A percentile compares a stretch with the other conserved stretches of the same genome.
phyloP scores from a whole-genome alignment of 352 stramenopile genomes.

The Peronospora farinosa region DNA sequence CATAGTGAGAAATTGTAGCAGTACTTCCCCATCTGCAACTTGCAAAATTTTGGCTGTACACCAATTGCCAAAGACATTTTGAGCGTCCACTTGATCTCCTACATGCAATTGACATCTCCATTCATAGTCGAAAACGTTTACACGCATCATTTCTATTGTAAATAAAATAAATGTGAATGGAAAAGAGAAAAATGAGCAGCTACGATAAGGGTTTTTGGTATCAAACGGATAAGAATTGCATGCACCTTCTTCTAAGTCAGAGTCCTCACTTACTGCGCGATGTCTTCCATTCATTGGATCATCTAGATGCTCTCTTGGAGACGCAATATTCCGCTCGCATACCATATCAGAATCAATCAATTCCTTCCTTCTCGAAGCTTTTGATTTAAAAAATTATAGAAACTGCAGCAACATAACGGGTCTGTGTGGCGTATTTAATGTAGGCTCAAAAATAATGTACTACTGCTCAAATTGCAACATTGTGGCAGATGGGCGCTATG shows the following conservation, averaged over 20 bases:
- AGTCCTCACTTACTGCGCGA: constrained; percentile 46
- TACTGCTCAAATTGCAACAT: no score
- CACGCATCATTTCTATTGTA: constrained; percentile 70
- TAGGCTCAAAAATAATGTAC: background rate
- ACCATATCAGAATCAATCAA: constrained; percentile 35
- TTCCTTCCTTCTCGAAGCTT: constrained; percentile 7
- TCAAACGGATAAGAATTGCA: background rate
- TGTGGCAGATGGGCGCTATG: no score
- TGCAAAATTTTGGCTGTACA: constrained; percentile 57
- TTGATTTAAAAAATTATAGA: background rate
- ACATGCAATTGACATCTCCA: constrained; percentile 68
- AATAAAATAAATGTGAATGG: constrained; percentile 9
- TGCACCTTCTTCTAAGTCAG: constrained; percentile 71
- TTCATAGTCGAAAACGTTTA: constrained; percentile 57
- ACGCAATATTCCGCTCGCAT: constrained; percentile 34
- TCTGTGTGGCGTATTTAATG: background rate
- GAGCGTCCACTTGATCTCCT: constrained; percentile 58
- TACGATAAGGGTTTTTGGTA: constrained; percentile 3
- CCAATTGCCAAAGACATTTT: constrained; percentile 84
- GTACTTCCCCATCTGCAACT: constrained; percentile 54
- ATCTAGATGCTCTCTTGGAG: constrained; percentile 9
- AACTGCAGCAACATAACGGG: background rate
- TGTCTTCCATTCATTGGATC: constrained; percentile 27
- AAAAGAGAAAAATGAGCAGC: constrained; percentile 4
- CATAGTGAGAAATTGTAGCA: constrained; percentile 78